Conservation (phyloP, 192 early-diverging fungal species). For the Phycomyces nitens region DNA sequence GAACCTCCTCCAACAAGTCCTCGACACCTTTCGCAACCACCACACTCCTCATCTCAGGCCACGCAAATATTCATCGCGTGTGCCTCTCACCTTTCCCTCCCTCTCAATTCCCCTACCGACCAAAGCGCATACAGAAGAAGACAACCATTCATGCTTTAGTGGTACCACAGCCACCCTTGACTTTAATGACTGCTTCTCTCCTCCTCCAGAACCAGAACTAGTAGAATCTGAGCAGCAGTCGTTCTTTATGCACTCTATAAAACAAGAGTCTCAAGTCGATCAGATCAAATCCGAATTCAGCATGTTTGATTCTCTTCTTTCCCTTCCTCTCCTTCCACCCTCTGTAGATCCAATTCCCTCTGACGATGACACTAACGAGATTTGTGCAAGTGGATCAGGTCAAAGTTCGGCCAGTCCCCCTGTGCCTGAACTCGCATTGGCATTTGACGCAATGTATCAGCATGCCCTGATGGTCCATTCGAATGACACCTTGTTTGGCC, state of each 20-base stretch:
- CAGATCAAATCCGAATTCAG: neutral
- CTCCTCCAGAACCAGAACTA: constrained; percentile 2
- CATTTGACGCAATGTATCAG: constrained; percentile 16
- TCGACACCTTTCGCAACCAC: constrained; percentile 13
- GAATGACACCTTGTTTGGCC: neutral
- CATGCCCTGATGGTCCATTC: constrained; percentile 11
- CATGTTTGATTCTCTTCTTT: neutral
- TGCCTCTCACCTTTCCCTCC: neutral
- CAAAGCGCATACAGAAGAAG: neutral
- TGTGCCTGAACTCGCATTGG: neutral
- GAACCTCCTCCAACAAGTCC: constrained; percentile 11
- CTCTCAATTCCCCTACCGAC: neutral
- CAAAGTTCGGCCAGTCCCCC: neutral
- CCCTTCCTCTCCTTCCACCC: neutral
- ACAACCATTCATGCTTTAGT: constrained; percentile 13
- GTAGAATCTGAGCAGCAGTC: no score
- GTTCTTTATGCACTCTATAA: neutral
- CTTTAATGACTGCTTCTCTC: constrained; percentile 30
- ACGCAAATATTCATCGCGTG: constrained; percentile 16
- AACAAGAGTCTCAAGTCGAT: neutral
- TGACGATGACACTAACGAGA: neutral
- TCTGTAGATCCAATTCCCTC: neutral
- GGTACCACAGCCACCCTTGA: constrained; percentile 18
- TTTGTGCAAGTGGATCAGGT: neutral
- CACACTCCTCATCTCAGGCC: constrained; percentile 21